Base-by-base conservation (phyloP, 371 early-diverging fungal species). In the Apophysomyces elegans region DNA sequence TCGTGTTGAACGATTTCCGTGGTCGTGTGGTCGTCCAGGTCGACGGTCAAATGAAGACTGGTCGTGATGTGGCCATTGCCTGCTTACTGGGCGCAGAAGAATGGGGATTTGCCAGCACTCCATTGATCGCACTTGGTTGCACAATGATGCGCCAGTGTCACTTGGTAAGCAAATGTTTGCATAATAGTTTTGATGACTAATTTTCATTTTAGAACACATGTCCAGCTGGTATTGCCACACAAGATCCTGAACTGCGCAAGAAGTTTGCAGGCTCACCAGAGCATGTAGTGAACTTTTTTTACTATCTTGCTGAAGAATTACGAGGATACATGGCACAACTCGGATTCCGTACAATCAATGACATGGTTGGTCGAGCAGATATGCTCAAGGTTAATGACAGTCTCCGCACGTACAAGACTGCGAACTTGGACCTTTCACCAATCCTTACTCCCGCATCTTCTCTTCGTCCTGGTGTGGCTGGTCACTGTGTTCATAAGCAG, bases 101-200 rank as follows among this genome's bases (percentile, higher is more conserved):
- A 85, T 97, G 95, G 92, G 97, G 98, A 36, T 98, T 98, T 72
- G 97, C 97, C 56, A 98, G 97, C 5, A 92, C 96, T 5, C 98
- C 98, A 41, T 84, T 98, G 68, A 96, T 98, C 70, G 95, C 96
- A n/a, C 87, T 97, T 73, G 98, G 98, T 54, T 97, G 97, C 78
- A 95, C 87, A 62, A 96, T 96, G 93, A 92, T 97, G 95, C 86
- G 96, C 62, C 93, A 95, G 59, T 81, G 81, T 59, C 81, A 81
- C 38, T 75, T 80, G 76, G 78, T 78, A 70, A 71, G 75, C 54
- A n/a, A 45, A 62, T 26, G 32, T 26, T 26, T 26, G 32, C 32
- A 26, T 26, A 2, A 70, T 13, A 47, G 35, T 38, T 18, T 13
- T 18, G 58, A 13, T 35, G 18, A 44, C 41, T 39, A 14, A 16